phyloP scores from a whole-genome alignment of 352 stramenopile genomes.

The Globisporangium splendens region DNA sequence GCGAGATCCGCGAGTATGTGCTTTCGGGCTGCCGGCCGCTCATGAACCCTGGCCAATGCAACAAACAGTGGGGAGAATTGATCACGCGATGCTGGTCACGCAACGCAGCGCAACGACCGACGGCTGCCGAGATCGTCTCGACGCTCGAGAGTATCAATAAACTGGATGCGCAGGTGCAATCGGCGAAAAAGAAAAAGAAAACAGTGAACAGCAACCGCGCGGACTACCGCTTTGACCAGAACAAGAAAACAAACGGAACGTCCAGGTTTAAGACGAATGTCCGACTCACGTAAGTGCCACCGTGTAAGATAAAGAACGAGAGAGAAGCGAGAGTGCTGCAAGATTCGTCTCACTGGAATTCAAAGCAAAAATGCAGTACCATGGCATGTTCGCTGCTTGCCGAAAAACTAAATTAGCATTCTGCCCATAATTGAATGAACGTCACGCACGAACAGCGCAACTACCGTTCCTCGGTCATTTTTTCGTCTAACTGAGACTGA shows the following conservation, averaged over 20 bases:
- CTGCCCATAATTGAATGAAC: background rate
- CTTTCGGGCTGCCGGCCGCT: slow-evolving; percentile 66
- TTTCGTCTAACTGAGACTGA: background rate
- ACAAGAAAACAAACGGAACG: slow-evolving; percentile 38
- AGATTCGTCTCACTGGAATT: too few species aligned
- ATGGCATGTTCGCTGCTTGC: background rate
- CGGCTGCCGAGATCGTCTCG: slow-evolving; percentile 77
- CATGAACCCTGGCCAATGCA: slow-evolving; percentile 74
- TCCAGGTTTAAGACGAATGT: slow-evolving; percentile 75
- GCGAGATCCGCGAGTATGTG: slow-evolving; percentile 75
- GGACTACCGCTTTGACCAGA: slow-evolving; percentile 66
- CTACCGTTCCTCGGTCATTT: background rate
- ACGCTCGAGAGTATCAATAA: slow-evolving; percentile 79
- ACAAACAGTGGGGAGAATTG: slow-evolving; percentile 82
- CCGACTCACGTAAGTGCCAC: slow-evolving; percentile 31
- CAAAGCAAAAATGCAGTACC: too few species aligned
- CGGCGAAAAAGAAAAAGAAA: slow-evolving; percentile 58
- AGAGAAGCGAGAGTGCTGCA: slow-evolving; percentile 2
- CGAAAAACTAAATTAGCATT: slow-evolving; percentile 7
- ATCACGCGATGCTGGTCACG: slow-evolving; percentile 84
- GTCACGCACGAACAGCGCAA: background rate
- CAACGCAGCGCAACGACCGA: slow-evolving; percentile 65
- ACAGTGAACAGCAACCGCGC: slow-evolving; percentile 79
- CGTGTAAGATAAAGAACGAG: slow-evolving; percentile 18
- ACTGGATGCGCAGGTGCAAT: slow-evolving; percentile 55